Conservation (phyloP, 345 rosid genomes). For the Gossypioides kirkii region DNA sequence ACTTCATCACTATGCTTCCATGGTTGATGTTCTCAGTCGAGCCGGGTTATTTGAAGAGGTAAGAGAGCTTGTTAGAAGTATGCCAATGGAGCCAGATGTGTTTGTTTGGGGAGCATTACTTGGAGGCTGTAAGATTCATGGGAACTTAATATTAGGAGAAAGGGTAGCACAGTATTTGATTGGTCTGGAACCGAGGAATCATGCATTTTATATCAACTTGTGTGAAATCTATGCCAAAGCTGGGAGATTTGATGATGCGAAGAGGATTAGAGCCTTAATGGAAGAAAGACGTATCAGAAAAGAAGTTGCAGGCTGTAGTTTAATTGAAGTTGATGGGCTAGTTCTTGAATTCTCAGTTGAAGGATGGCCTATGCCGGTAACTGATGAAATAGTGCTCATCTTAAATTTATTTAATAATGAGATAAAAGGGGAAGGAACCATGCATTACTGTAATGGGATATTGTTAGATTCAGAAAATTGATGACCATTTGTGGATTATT, state of each 20-base stretch:
- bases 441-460: neutral
- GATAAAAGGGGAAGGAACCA: slow-evolving; percentile 22
- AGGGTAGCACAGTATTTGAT: slow-evolving; percentile 40
- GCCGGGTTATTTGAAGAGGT: slow-evolving; percentile 54
- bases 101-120: slow-evolving; percentile 60
- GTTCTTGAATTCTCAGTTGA: slow-evolving; percentile 45
- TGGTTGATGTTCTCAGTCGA: slow-evolving; percentile 48
- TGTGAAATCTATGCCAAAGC: slow-evolving; percentile 56
- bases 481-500: neutral
- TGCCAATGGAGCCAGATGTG: slow-evolving; percentile 56
- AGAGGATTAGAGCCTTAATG: slow-evolving; percentile 41
- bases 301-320: slow-evolving; percentile 52
- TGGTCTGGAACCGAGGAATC: slow-evolving; percentile 45
- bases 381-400: slow-evolving; percentile 27
- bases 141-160: slow-evolving; percentile 46
- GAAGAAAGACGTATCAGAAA: slow-evolving; percentile 40
- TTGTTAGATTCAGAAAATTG: slow-evolving; percentile 6
- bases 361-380: slow-evolving; percentile 31
- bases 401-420: slow-evolving; percentile 29
- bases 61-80: slow-evolving; percentile 35
- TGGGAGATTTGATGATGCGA: slow-evolving; percentile 35
- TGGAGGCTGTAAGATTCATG: slow-evolving; percentile 60
- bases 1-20: slow-evolving; percentile 49
- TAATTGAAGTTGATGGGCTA: slow-evolving; percentile 48
- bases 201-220: slow-evolving; percentile 48